Evolutionary conservation across 148 eudicot species (phyloP), one percentile per base, ranked within the genome.

Genomic region (Spergularia bocconei): DNA sequence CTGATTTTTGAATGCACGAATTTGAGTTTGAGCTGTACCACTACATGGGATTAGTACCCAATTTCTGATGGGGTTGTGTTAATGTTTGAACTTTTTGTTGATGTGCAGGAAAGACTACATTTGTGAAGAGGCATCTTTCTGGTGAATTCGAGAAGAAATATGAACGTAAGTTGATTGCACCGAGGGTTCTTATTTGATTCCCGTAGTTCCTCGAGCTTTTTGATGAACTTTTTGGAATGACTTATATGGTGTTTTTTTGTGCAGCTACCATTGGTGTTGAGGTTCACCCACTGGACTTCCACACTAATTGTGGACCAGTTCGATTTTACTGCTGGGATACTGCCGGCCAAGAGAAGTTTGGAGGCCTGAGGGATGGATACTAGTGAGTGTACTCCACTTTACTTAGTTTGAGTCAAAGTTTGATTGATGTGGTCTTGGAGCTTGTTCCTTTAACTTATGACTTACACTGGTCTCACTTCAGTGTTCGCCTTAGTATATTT

Each of bases 301-400:
- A 52, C 57, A 88, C 92, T 6, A 88, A 88, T 75, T 87, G 88
- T 70, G 92, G 92, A 11, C 70, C 77, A 61, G 83, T 88, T 63
- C 75, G 92, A 48, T 88, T 85, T 76, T 88, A 88, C 70, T 88
- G 92, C 84, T 88, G 92, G 92, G 92, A 88, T 83, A 88, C 92
- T 2, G 92, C 92, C 41, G 92, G 92, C 7, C 92, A 88, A 75
- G 92, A 88, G 77, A 88, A 88, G 80, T 88, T 88, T 75, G 92
- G 92, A 21, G 92, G 92, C 48, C 84, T 88, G 50, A 78, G 92
- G 21, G 92, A 88, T 78, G 92, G 92, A 63, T 88, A 86, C 79
- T 88, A 88, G 91, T 88, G 71, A 81, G 89, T 80, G 17, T 0
- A 47, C 75, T 47, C 2, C 15, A 17, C 48, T 44, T 19, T 53